Conservation (phyloP, 2,329 filamentous ascomycete genomes). For the Fusarium poae region DNA sequence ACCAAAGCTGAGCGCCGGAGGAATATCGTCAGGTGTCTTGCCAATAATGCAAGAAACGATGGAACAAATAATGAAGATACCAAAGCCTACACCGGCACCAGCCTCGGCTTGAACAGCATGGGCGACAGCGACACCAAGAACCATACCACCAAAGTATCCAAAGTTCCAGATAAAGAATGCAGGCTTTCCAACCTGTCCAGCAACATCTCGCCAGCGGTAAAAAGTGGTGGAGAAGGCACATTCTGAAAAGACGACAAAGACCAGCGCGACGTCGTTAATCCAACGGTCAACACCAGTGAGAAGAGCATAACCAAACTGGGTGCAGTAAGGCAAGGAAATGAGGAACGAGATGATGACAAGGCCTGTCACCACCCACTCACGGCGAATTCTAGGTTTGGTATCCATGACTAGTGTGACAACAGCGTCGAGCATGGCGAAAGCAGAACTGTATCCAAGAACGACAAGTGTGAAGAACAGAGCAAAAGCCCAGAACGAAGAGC, state of each 20-base stretch:
- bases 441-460: slow-evolving; percentile 69
- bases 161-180: slow-evolving; percentile 62
- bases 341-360: slow-evolving; percentile 65
- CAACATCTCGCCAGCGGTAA: slow-evolving; percentile 65
- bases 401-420: slow-evolving; percentile 67
- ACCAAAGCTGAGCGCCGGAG: slow-evolving; percentile 60
- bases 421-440: slow-evolving; percentile 71
- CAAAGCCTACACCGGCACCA: slow-evolving; percentile 66
- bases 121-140: slow-evolving; percentile 64
- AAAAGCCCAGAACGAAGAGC: slow-evolving; percentile 70
- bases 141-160: slow-evolving; percentile 66
- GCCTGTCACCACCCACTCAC: slow-evolving; percentile 62
- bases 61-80: slow-evolving; percentile 61
- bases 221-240: slow-evolving; percentile 65
- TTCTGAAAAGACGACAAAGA: slow-evolving; percentile 68
- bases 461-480: slow-evolving; percentile 70
- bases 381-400: slow-evolving; percentile 55
- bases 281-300: slow-evolving; percentile 67
- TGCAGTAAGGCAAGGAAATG: slow-evolving; percentile 68
- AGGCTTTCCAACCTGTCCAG: slow-evolving; percentile 58
- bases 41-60: slow-evolving; percentile 57
- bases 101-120: slow-evolving; percentile 60
- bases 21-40: slow-evolving; percentile 56
- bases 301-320: slow-evolving; percentile 68
- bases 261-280: slow-evolving; percentile 67